Conservation (phyloP, 345 rosid genomes). For the Corymbia maculata region DNA sequence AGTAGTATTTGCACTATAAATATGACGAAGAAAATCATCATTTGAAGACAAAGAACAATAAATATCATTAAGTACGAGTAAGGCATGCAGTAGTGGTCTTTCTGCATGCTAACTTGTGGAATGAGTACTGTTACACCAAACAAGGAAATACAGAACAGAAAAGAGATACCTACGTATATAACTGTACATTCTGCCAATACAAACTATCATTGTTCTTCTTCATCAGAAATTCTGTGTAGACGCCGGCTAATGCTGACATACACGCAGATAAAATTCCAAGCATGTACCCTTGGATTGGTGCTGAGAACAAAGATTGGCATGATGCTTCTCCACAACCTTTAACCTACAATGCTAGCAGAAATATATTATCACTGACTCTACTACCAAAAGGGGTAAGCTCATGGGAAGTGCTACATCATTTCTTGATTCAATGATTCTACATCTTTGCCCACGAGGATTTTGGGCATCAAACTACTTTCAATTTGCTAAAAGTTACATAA, state of each 20-base stretch:
- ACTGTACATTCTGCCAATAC: slow-evolving; percentile 93
- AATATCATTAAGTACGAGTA: background rate
- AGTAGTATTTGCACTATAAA: background rate
- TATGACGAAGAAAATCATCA: background rate
- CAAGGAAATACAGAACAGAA: slow-evolving; percentile 2
- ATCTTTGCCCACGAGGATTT: background rate
- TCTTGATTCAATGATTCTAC: background rate
- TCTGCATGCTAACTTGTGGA: background rate
- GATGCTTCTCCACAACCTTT: slow-evolving; percentile 88
- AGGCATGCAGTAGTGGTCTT: background rate
- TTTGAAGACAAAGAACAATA: background rate
- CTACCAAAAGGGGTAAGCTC: background rate
- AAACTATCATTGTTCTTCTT: slow-evolving; percentile 89
- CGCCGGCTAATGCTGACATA: slow-evolving; percentile 90
- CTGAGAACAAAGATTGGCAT: slow-evolving; percentile 77
- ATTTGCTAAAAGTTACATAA: background rate
- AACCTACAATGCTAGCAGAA: slow-evolving; percentile 30
- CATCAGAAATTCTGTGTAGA: slow-evolving; percentile 94
- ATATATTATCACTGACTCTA: background rate
- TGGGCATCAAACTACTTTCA: background rate
- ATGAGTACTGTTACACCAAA: background rate
- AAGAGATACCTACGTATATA: slow-evolving; percentile 79
- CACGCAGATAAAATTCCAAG: slow-evolving; percentile 80
- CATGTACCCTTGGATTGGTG: slow-evolving; percentile 88
- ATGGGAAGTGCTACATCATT: background rate